Evolutionary conservation across 2,329 filamentous ascomycete species (phyloP).

Genomic region (Colletotrichum sp.): DNA sequence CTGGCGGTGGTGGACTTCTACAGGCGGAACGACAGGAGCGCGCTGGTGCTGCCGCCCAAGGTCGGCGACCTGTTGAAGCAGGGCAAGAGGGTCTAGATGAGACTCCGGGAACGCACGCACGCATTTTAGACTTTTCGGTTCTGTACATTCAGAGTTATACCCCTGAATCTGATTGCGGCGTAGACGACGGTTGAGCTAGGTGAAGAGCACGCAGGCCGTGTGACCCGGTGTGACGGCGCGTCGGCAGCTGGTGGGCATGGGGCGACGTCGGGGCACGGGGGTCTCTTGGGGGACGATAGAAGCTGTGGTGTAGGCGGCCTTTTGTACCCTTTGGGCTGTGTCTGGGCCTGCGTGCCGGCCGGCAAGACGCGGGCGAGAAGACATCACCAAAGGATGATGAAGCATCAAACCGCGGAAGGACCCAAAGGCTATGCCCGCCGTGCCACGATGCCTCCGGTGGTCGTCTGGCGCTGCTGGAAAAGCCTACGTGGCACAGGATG

Average conservation of each 20-base stretch:
- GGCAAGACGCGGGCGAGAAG: not conserved
- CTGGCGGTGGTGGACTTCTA: slow-evolving; percentile 88
- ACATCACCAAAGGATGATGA: not conserved
- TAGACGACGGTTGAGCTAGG: not conserved
- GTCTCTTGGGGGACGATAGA: not conserved
- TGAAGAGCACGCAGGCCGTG: not conserved
- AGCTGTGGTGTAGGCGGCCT: not conserved
- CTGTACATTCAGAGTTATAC: not conserved
- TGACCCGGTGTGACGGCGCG: not conserved
- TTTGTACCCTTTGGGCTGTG: not conserved
- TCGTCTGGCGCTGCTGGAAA: not conserved
- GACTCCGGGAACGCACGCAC: not conserved
- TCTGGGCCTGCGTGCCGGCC: not conserved
- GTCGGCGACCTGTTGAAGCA: slow-evolving; percentile 75
- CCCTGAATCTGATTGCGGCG: not conserved
- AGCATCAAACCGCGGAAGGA: not conserved
- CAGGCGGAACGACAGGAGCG: slow-evolving; percentile 84
- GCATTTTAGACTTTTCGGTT: not conserved
- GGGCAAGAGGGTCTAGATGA: slow-evolving; percentile 60
- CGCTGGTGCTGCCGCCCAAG: slow-evolving; percentile 88
- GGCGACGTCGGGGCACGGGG: not conserved
- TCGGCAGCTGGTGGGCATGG: not conserved
- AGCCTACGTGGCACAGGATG: not conserved
- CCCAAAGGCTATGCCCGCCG: not conserved
- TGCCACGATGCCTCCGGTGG: not conserved